Evolutionary conservation across 345 rosid species (phyloP).

Genomic region (Bruguiera sexangula): DNA sequence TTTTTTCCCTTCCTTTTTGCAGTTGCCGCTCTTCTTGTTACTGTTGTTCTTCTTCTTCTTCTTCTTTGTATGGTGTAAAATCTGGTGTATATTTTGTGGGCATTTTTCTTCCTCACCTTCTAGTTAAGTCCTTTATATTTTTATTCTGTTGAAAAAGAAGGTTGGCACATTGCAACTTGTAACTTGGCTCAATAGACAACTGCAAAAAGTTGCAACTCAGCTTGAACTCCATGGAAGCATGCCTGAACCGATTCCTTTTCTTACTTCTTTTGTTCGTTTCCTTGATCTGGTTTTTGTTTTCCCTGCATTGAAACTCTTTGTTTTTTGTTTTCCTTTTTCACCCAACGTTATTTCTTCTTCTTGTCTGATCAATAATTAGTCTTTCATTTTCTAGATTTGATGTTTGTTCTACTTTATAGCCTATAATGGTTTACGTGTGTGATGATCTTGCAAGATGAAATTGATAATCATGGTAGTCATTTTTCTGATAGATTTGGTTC

Average conservation of each 20-base stretch:
- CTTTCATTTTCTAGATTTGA: neutral
- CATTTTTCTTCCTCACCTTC: neutral
- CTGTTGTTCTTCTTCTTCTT: neutral
- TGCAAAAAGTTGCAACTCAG: neutral
- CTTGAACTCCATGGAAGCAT: neutral
- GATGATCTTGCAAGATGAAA: neutral
- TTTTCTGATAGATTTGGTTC: neutral
- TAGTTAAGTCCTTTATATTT: neutral
- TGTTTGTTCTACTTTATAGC: neutral
- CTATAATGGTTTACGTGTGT: neutral
- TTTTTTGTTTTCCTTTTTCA: too few relatives aligned
- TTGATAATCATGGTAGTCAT: neutral
- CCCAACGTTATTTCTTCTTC: neutral
- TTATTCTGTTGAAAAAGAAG: neutral
- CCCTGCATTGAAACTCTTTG: too few relatives aligned
- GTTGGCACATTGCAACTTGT: neutral
- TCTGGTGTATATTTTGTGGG: slow-evolving; percentile 13
- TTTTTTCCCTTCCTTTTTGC: neutral
- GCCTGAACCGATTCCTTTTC: neutral
- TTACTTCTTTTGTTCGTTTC: neutral
- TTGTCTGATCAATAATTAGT: neutral
- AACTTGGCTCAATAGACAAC: neutral
- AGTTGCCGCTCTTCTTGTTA: neutral
- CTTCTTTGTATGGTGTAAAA: slow-evolving; percentile 4
- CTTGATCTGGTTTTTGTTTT: too few relatives aligned